Evolutionary conservation across 2,329 filamentous ascomycete genomes (phyloP).

Genomic region (Neophaeococcomyces aloes): DNA sequence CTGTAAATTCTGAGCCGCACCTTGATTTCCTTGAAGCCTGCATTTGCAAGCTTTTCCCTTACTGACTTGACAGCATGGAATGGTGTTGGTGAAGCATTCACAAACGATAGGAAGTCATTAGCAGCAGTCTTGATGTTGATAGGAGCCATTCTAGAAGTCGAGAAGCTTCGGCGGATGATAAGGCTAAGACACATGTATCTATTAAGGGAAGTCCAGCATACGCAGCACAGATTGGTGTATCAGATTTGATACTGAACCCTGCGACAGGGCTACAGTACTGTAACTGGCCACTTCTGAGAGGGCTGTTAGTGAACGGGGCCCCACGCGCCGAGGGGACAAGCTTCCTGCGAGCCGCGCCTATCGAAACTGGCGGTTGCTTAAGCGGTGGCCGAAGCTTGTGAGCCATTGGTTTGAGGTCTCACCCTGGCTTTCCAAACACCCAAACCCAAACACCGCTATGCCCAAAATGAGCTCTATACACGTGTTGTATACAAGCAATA

Average conservation of each 20-base stretch:
- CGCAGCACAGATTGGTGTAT: too few species aligned
- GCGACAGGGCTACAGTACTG: too few species aligned
- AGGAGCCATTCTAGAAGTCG: conserved; percentile 23
- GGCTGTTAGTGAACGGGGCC: too few species aligned
- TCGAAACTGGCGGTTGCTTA: background rate
- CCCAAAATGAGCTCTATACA: background rate
- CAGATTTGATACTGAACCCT: too few species aligned
- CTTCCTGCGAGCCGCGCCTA: conserved; percentile 2
- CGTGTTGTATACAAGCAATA: background rate
- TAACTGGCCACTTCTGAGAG: too few species aligned
- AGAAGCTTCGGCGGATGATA: conserved; percentile 7
- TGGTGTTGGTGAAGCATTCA: conserved; percentile 88
- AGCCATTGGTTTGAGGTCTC: background rate
- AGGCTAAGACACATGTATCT: conserved; percentile 15
- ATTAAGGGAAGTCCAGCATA: too few species aligned
- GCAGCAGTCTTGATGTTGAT: conserved; percentile 38
- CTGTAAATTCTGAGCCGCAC: conserved; percentile 27
- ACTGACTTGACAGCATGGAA: conserved; percentile 86
- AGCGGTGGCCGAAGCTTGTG: background rate
- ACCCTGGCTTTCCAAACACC: conserved; percentile 1
- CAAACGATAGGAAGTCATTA: conserved; percentile 80
- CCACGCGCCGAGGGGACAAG: background rate
- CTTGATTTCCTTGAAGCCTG: conserved; percentile 77
- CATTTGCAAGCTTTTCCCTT: conserved; percentile 63
- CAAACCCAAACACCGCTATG: conserved; percentile 1